A percentile compares a stretch with the other conserved stretches of the same genome.
Evolutionary conservation across 2,329 filamentous ascomycete genomes (phyloP).

Genomic region (Colletotrichum lini): DNA sequence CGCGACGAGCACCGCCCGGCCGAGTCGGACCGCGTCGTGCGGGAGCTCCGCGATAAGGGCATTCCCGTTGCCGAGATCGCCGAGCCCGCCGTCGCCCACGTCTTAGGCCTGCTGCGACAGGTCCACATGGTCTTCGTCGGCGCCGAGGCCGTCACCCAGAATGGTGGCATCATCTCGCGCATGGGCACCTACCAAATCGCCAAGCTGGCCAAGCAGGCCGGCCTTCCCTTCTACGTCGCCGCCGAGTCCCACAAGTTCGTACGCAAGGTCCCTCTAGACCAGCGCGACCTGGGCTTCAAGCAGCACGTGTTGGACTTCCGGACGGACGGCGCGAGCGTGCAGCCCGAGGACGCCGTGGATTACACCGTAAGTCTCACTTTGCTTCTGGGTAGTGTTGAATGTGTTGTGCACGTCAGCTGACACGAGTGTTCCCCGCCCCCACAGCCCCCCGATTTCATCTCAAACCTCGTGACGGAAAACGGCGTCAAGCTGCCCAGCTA

Average conservation of each 20-base stretch:
- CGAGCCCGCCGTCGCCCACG: conserved; percentile 81
- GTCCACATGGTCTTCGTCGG: conserved; percentile 79
- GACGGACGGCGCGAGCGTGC: conserved; percentile 63
- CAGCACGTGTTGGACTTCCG: conserved; percentile 84
- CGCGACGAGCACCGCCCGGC: conserved; percentile 67
- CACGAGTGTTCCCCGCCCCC: conserved; percentile 7
- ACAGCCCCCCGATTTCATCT: conserved; percentile 77
- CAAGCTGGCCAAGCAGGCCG: conserved; percentile 77
- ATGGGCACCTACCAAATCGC: conserved; percentile 91
- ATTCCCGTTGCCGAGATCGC: conserved; percentile 80
- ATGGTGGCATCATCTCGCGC: conserved; percentile 91
- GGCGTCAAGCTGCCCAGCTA: conserved; percentile 79
- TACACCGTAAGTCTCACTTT: conserved; percentile 71
- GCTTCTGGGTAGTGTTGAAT: not conserved
- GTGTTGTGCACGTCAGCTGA: conserved; percentile 44
- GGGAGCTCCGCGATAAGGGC: conserved; percentile 78
- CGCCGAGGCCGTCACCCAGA: conserved; percentile 91
- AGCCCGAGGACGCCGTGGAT: conserved; percentile 73
- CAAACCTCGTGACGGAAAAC: conserved; percentile 82
- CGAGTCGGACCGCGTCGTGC: conserved; percentile 81
- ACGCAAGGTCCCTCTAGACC: conserved; percentile 84
- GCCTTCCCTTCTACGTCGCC: conserved; percentile 89
- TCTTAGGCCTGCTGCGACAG: conserved; percentile 67
- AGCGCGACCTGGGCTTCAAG: conserved; percentile 84
- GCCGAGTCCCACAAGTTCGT: conserved; percentile 98